A percentile compares a stretch with the other conserved stretches of the same genome.
phyloP scores from a whole-genome alignment of 192 early-diverging fungal species.

The Entomortierella chlamydospora region DNA sequence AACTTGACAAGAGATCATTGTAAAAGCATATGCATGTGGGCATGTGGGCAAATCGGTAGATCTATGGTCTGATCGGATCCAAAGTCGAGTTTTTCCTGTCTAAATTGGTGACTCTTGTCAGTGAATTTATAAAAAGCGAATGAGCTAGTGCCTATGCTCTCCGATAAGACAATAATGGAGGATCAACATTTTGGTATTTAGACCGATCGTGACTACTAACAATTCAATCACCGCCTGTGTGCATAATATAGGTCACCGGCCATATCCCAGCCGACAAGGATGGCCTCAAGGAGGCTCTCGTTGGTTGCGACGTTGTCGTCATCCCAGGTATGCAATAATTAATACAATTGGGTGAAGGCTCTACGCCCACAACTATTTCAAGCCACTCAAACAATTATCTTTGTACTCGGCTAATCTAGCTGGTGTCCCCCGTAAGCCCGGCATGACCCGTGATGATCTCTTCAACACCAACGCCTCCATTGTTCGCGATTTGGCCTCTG shows the following conservation, averaged over 20 bases:
- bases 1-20: too few species aligned
- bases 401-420: conserved; percentile 54
- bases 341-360: too few species aligned
- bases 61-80: too few species aligned
- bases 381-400: not conserved
- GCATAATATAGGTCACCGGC: conserved; percentile 56
- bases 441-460: conserved; percentile 98
- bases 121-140: too few species aligned
- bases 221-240: not conserved
- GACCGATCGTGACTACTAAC: too few species aligned
- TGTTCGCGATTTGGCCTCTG: conserved; percentile 84
- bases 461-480: conserved; percentile 99
- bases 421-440: conserved; percentile 97
- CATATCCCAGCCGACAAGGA: conserved; percentile 57
- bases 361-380: not conserved
- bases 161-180: too few species aligned
- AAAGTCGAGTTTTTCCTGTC: too few species aligned
- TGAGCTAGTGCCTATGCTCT: too few species aligned
- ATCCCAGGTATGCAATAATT: conserved; percentile 68
- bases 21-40: too few species aligned
- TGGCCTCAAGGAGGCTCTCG: conserved; percentile 60
- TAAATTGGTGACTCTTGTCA: too few species aligned
- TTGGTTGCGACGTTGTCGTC: conserved; percentile 75
- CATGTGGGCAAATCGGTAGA: too few species aligned
- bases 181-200: not conserved